Evolutionary conservation across 805 yeast species (phyloP).

Genomic region (Brettanomyces custersianus): DNA sequence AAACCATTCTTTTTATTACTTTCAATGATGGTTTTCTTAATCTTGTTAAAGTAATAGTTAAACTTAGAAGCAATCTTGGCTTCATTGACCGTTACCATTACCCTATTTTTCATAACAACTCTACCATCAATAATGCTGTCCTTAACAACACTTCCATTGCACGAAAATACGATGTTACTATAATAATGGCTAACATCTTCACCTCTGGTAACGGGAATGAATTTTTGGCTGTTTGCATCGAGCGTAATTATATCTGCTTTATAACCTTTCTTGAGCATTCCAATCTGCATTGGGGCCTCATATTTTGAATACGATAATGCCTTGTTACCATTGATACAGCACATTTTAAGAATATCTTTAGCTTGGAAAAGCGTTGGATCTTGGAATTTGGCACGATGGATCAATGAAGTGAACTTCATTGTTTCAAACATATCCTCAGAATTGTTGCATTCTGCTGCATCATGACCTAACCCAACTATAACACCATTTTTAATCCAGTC

Average conservation of each 20-base stretch:
- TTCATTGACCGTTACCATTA: slow-evolving; percentile 1
- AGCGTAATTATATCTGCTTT: slow-evolving; percentile 6
- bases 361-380: slow-evolving; percentile 5
- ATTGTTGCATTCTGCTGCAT: slow-evolving; percentile 7
- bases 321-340: slow-evolving; percentile 5
- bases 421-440: slow-evolving; percentile 4
- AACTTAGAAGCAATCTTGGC: slow-evolving; percentile 1
- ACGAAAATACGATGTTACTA: slow-evolving; percentile 4
- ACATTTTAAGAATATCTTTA: slow-evolving; percentile 2
- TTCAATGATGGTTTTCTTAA: too few species aligned
- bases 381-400: slow-evolving; percentile 5
- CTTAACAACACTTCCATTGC: slow-evolving; percentile 6
- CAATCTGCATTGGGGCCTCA: slow-evolving; percentile 2
- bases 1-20: too few species aligned
- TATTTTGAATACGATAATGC: slow-evolving; percentile 1
- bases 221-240: slow-evolving; percentile 2
- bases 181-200: slow-evolving; percentile 3
- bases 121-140: slow-evolving; percentile 5
- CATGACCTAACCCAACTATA: slow-evolving; percentile 5
- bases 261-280: slow-evolving; percentile 3
- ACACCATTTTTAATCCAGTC: slow-evolving; percentile 3
- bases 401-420: slow-evolving; percentile 4
- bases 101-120: slow-evolving; percentile 5
- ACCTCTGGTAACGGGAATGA: slow-evolving; percentile 4
- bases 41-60: slow-evolving; percentile 2